These are phyloP conservation scores for Botryotinia convoluta DNA, from an alignment of 2,329 filamentous ascomycete species.

Conservation along the genomic window DNA sequence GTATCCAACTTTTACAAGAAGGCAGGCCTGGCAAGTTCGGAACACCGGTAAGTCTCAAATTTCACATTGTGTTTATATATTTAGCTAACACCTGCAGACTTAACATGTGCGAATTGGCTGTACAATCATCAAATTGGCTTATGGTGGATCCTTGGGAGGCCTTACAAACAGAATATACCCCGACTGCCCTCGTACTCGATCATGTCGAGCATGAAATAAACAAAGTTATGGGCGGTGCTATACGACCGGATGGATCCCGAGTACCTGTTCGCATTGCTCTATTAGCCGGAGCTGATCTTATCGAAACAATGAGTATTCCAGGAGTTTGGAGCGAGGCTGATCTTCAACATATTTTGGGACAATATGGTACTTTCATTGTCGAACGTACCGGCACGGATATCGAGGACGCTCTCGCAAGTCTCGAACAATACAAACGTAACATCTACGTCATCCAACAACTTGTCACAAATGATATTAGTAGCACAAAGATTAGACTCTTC, in stretches of 20 bases:
- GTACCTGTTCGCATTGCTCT: constrained; percentile 70
- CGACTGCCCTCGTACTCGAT: constrained; percentile 84
- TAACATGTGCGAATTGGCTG: constrained; percentile 83
- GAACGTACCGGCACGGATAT: constrained; percentile 86
- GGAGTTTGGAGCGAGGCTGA: constrained; percentile 78
- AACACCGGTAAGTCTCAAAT: constrained; percentile 55
- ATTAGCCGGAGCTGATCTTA: constrained; percentile 74
- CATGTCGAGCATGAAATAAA: constrained; percentile 93
- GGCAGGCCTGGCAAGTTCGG: constrained; percentile 69
- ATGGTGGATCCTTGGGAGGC: constrained; percentile 91
- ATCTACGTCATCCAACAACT: constrained; percentile 73
- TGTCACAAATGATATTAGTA: constrained; percentile 82
- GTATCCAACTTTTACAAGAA: constrained; percentile 66
- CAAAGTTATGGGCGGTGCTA: constrained; percentile 69
- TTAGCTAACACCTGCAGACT: constrained; percentile 47
- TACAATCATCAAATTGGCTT: constrained; percentile 73
- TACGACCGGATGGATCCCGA: constrained; percentile 62
- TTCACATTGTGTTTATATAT: too few species aligned
- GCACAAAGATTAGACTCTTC: constrained; percentile 78
- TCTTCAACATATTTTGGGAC: constrained; percentile 81
- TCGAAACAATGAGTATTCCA: constrained; percentile 64
- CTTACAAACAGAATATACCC: constrained; percentile 78
- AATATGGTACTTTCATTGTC: constrained; percentile 82
- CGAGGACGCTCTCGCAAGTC: constrained; percentile 77
- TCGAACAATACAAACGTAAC: constrained; percentile 81